Evolutionary conservation across 1,284 basidiomycete species (phyloP).

Genomic region (Leccinum griseonigrum): DNA sequence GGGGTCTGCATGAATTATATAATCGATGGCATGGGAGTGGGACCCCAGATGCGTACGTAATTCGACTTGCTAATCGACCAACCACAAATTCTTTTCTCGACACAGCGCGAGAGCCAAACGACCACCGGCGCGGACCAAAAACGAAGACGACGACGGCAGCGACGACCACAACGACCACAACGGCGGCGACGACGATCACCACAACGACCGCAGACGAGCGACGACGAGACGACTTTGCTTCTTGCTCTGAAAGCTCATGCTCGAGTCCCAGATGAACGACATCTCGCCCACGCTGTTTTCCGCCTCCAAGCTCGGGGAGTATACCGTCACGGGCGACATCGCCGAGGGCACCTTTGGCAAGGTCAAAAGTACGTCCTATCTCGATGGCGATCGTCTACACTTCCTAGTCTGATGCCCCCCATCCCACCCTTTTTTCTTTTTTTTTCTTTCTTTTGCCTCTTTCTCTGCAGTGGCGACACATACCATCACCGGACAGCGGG

Average conservation of each 20-base stretch:
- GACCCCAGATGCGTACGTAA: slow-evolving; percentile 27
- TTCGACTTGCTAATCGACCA: slow-evolving; percentile 17
- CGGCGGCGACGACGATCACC: slow-evolving; percentile 7
- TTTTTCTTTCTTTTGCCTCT: neutral
- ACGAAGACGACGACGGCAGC: slow-evolving; percentile 6
- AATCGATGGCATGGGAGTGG: slow-evolving; percentile 12
- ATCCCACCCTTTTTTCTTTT: slow-evolving; percentile 8
- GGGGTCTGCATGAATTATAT: slow-evolving; percentile 20
- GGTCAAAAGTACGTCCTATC: slow-evolving; percentile 82
- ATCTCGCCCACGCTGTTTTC: slow-evolving; percentile 34
- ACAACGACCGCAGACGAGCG: neutral
- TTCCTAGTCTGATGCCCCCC: slow-evolving; percentile 15
- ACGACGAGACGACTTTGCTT: neutral
- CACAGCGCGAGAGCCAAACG: slow-evolving; percentile 1
- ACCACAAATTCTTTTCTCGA: slow-evolving; percentile 17
- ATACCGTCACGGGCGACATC: slow-evolving; percentile 72
- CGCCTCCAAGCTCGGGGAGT: slow-evolving; percentile 73
- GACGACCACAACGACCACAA: neutral
- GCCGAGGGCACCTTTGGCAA: slow-evolving; percentile 96
- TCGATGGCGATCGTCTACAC: slow-evolving; percentile 12
- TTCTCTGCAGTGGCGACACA: neutral
- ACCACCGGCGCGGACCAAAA: neutral
- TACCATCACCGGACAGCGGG: slow-evolving; percentile 83
- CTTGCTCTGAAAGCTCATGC: neutral
- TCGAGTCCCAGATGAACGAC: slow-evolving; percentile 24